Conservation (phyloP, 306 rosid genomes). For the Cicer bijugum region DNA sequence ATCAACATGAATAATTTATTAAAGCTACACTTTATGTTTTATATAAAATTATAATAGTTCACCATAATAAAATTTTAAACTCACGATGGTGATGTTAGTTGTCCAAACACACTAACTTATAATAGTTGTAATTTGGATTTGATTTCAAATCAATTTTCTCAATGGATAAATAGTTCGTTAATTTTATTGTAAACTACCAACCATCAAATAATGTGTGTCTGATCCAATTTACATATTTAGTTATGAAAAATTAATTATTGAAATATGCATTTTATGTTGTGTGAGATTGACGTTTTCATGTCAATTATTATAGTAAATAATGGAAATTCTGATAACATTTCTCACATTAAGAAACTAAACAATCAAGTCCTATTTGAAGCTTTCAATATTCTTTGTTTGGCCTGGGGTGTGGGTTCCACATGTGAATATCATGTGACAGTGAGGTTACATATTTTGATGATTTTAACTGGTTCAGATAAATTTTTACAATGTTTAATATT, state of each 20-base stretch:
- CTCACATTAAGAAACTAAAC: not conserved
- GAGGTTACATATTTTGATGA: not conserved
- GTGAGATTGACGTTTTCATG: not conserved
- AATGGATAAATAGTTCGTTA: too few relatives aligned
- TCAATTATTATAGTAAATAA: not conserved
- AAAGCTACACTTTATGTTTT: too few relatives aligned
- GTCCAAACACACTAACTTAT: too few relatives aligned
- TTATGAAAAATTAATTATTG: not conserved
- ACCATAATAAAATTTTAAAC: too few relatives aligned
- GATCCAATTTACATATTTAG: not conserved
- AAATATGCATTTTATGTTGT: not conserved
- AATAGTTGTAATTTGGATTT: too few relatives aligned
- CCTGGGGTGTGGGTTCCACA: not conserved
- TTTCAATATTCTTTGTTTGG: not conserved
- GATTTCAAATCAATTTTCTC: too few relatives aligned
- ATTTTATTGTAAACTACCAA: too few relatives aligned
- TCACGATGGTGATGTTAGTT: too few relatives aligned
- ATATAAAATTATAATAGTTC: too few relatives aligned
- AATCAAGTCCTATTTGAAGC: not conserved
- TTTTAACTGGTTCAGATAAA: not conserved
- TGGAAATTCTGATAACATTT: not conserved
- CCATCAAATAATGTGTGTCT: not conserved
- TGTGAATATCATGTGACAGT: constrained; percentile 25
- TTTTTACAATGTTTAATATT: not conserved
- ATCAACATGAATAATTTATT: too few relatives aligned